Percentiles rank a stretch among this genome's conserved stretches.
Conservation (phyloP, 1,284 basidiomycete genomes). For the Coriolopsis trogii region DNA sequence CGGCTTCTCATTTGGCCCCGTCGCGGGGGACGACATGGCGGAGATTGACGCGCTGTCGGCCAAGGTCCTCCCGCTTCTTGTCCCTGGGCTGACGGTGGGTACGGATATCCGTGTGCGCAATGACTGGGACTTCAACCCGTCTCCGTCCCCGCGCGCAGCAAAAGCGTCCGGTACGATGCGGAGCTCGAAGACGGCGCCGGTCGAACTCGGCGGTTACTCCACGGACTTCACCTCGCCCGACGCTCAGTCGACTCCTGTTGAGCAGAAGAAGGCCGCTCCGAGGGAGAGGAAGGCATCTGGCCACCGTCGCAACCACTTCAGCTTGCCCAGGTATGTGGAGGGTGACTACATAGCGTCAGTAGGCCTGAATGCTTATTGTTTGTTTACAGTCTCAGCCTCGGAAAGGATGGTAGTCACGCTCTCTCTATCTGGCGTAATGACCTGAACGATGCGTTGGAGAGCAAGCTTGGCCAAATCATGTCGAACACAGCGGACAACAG, state of each 20-base stretch:
- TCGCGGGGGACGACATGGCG: constrained; percentile 52
- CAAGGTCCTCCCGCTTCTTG: constrained; percentile 63
- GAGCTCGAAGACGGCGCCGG: constrained; percentile 26
- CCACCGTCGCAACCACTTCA: constrained; percentile 63
- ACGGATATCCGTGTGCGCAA: constrained; percentile 52
- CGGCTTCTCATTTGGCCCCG: constrained; percentile 55
- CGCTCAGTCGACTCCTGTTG: constrained; percentile 59
- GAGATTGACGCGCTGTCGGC: constrained; percentile 73
- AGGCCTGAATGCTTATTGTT: not conserved
- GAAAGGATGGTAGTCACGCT: constrained; percentile 57
- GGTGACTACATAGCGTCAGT: not conserved
- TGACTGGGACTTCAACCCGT: constrained; percentile 46
- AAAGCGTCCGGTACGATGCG: constrained; percentile 36
- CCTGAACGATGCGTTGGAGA: constrained; percentile 49
- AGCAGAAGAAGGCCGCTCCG: constrained; percentile 26
- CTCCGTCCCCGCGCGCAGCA: constrained; percentile 41
- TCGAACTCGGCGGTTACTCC: constrained; percentile 34
- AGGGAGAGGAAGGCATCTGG: constrained; percentile 47
- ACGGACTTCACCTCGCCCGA: constrained; percentile 57
- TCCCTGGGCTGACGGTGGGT: constrained; percentile 66
- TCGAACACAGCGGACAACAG: constrained; percentile 41
- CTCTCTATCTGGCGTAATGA: constrained; percentile 54
- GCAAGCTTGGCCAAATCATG: constrained; percentile 41
- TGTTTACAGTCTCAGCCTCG: constrained; percentile 58
- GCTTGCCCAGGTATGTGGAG: constrained; percentile 57